Evolutionary conservation across 1,284 basidiomycete species (phyloP), one percentile per base, ranked within the genome.

Genomic region (Volvariella surrecta): DNA sequence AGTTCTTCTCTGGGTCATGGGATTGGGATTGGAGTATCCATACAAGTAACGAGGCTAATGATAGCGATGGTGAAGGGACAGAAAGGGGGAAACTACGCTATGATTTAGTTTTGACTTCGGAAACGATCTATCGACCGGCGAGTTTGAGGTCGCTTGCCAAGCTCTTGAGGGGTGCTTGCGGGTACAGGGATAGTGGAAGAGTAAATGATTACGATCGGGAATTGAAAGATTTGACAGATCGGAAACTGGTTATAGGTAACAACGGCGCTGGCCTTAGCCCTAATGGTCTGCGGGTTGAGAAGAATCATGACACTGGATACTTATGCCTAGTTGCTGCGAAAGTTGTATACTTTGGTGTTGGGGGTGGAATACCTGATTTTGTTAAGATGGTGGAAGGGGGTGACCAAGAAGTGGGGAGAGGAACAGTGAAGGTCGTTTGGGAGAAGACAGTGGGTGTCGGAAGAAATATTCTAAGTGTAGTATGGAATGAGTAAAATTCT

Each of bases 341-440:
- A 63, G 73, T 91, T 8, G 67, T 97, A 20, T 98, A 99, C 60
- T 98, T 98, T 63, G 95, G 95, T 13, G 93, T 98, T 2, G 95
- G 95, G 0, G 94, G 94, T 0, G 89, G 92, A 0, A 70, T 93
- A 7, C 64, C 76, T 17, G 82, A 85, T 46, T 96, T 99, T 58
- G 59, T 80, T 15, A 57, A 59, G 19, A 68, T 65, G 2, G 70
- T 92, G 0, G 64, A 74, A 45, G 50, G 19, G 18, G 17, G 19
- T 22, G 35, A 17, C 18, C 35, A 2, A 7, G 9, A n/a, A 30
- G 39, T 16, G 15, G 31, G 17, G 39, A 7, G 15, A 17, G 70
- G 71, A 32, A 50, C 50, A 20, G 69, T 73, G 0, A 62, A 71
- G 45, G 70, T 61, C 1, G 62, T 81, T 3, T 73, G 72, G 71